Base-by-base conservation (phyloP, 2,329 filamentous ascomycete genomes). In the Fusarium nelsonii region DNA sequence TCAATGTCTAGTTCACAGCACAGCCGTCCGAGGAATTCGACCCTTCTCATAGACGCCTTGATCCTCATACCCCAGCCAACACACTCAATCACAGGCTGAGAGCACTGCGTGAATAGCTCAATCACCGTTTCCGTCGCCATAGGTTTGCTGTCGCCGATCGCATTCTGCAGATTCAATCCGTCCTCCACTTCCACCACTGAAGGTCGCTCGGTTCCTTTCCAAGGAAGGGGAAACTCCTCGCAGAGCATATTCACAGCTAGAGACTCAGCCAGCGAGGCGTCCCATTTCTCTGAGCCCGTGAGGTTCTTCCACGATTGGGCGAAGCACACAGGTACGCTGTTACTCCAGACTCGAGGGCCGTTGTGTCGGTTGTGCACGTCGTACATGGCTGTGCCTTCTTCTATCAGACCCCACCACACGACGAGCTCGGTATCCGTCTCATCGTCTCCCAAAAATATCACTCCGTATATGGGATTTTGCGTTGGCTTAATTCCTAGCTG, bases 401-500 rank as follows among this genome's bases (percentile, higher is more conserved):
- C 71, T 53, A 74, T 70, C n/a, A 74, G 59, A 10, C 73, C 73
- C 73, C 73, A 74, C 73, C 73, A 74, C 15, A 74, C 52, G n/a
- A 74, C 68, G 40, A 74, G 65, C 58, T 74, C 73, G 8, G 68
- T 65, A 6, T 71, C 73, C 4, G 58, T 63, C 34, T 69, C 67
- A 16, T 71, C 73, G 10, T 70, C 70, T 41, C 69, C 72, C 7
- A 74, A 56, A 44, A 74, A 74, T 18, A 72, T 40, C 28, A 72
- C 73, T 14, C 73, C 73, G 39, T 74, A 74, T 20, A 74, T 74
- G 33, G 72, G 72, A 20, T 74, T 74, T 49, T 74, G 72, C 5
- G 66, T 70, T 34, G 72, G 71, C 26, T 68, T 60, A 26, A 63
- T 68, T 18, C 70, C 61, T 2, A 74, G 51, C 39, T 72, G 60